These are phyloP conservation scores for Ceratobasidium sp. DNA, from an alignment of 1,284 basidiomycete genomes.

Conservation along the genomic window DNA sequence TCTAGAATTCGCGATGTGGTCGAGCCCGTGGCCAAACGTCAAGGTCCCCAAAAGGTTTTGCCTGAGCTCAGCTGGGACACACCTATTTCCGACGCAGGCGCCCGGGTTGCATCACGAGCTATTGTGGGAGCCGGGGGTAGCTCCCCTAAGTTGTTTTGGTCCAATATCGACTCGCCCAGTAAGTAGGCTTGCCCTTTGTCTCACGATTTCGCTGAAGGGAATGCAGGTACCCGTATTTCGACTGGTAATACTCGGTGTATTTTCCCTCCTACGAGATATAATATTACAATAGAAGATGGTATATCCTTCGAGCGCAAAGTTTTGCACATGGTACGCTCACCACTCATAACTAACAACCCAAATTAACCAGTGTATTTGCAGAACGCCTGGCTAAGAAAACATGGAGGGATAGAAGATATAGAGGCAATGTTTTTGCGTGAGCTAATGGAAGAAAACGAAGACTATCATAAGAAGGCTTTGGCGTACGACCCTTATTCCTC, in stretches of 20 bases:
- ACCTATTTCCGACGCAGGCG: conserved; percentile 6
- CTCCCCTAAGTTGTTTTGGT: not conserved
- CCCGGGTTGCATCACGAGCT: conserved; percentile 5
- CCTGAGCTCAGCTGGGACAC: conserved; percentile 22
- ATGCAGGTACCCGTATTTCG: conserved; percentile 7
- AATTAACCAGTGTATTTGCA: not conserved
- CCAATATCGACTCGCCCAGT: not conserved
- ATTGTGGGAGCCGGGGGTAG: not conserved
- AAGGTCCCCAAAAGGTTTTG: conserved; percentile 16
- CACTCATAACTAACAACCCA: not conserved
- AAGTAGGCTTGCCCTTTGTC: not conserved
- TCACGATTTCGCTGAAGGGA: not conserved
- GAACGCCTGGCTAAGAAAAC: conserved; percentile 28
- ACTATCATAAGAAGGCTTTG: not conserved
- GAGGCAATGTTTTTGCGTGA: conserved; percentile 4
- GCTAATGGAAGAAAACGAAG: conserved; percentile 6
- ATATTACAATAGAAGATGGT: not conserved
- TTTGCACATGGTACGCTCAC: not conserved
- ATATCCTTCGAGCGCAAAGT: conserved; percentile 23
- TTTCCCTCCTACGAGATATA: conserved; percentile 26
- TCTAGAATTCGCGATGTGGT: conserved; percentile 7
- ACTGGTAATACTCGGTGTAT: conserved; percentile 27
- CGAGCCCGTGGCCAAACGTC: not conserved
- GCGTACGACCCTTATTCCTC: conserved; percentile 14
- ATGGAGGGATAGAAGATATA: conserved; percentile 1